phyloP scores from a whole-genome alignment of 2,329 filamentous ascomycete genomes.

The Epichloe sylvatica region DNA sequence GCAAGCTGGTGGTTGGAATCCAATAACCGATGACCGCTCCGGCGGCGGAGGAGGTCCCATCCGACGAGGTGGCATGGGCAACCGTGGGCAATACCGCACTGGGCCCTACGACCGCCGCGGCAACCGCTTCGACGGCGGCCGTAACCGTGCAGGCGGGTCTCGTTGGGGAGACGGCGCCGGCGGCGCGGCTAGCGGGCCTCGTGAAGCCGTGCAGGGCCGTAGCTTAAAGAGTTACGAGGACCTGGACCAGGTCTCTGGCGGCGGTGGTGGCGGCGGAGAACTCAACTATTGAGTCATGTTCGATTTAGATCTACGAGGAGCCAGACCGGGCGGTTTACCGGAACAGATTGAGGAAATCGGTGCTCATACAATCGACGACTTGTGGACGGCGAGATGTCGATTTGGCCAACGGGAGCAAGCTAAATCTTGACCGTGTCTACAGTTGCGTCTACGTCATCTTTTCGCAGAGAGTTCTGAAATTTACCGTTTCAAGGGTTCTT shows the following conservation, averaged over 20 bases:
- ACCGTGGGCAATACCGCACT: constrained; percentile 43
- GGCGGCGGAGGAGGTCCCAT: constrained; percentile 50
- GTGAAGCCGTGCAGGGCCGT: constrained; percentile 82
- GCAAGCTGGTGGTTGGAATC: constrained; percentile 36
- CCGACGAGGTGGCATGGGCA: constrained; percentile 47
- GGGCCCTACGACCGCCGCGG: constrained; percentile 62
- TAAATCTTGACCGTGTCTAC: background rate
- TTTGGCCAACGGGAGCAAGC: background rate
- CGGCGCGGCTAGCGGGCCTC: constrained; percentile 64
- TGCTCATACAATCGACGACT: background rate
- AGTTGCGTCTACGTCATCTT: background rate
- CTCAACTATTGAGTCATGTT: constrained; percentile 57
- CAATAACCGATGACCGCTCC: constrained; percentile 42
- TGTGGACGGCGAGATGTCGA: background rate
- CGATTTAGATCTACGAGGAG: background rate
- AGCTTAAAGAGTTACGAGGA: constrained; percentile 97
- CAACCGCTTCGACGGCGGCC: constrained; percentile 38
- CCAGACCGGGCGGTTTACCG: no score
- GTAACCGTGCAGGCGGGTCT: constrained; percentile 36
- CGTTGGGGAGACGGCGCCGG: constrained; percentile 66
- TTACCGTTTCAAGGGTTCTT: background rate
- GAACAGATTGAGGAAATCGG: background rate
- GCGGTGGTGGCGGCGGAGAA: constrained; percentile 65
- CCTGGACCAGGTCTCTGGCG: constrained; percentile 67
- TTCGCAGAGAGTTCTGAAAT: background rate